phyloP scores from a whole-genome alignment of 75 land plant genomes.

The Adiantum capillusveneris region DNA sequence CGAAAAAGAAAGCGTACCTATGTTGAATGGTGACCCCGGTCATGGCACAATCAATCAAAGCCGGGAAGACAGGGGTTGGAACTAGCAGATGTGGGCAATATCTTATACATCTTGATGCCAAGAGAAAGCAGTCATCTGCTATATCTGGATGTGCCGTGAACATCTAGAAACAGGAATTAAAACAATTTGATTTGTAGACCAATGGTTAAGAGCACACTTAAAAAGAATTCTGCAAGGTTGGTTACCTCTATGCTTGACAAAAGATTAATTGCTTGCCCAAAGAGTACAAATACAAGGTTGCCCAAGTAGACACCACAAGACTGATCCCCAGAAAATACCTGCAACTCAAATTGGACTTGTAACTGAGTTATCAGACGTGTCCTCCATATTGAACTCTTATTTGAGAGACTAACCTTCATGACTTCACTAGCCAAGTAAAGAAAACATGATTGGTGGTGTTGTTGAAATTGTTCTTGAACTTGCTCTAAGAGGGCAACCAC shows the following conservation, averaged over 20 bases:
- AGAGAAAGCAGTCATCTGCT: constrained; percentile 93
- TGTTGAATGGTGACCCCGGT: constrained; percentile 89
- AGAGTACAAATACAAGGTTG: constrained; percentile 60
- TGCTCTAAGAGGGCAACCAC: constrained; percentile 81
- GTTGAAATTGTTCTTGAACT: constrained; percentile 71
- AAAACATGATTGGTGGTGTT: constrained; percentile 88
- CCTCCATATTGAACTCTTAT: too few relatives aligned
- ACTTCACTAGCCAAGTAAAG: constrained; percentile 98
- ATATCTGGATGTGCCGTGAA: constrained; percentile 90
- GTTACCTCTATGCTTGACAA: constrained; percentile 66
- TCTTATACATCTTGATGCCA: constrained; percentile 94
- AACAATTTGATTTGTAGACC: too few relatives aligned
- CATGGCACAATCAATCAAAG: constrained; percentile 82
- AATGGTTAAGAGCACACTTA: too few relatives aligned
- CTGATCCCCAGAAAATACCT: constrained; percentile 83
- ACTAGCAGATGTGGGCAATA: constrained; percentile 90
- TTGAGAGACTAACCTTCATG: constrained; percentile 53
- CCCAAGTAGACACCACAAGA: constrained; percentile 72
- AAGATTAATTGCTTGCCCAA: constrained; percentile 58
- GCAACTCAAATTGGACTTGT: constrained; percentile 1
- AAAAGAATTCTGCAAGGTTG: too few relatives aligned
- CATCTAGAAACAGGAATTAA: constrained; percentile 38
- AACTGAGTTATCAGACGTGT: too few relatives aligned
- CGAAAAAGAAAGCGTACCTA: constrained; percentile 36
- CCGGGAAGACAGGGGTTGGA: constrained; percentile 58